Evolutionary conservation across 352 stramenopile species (phyloP).

Genomic region (Phytophthora foliorum): DNA sequence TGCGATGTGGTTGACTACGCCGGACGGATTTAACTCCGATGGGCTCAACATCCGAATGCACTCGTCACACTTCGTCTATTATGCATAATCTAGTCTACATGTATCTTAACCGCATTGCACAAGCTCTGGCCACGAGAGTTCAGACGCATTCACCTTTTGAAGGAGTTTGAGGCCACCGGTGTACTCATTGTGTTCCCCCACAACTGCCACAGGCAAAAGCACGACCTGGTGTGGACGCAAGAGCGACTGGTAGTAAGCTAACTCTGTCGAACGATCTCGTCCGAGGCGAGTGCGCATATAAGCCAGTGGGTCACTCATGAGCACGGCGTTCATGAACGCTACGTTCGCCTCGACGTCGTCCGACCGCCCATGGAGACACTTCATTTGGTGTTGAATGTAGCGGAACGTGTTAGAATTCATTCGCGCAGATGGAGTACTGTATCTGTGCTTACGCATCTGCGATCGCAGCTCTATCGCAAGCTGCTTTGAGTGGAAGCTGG

Average conservation of each 20-base stretch:
- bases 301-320: slow-evolving; percentile 53
- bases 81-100: no score
- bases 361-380: slow-evolving; percentile 27
- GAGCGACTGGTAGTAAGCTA: slow-evolving; percentile 39
- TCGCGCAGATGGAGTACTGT: slow-evolving; percentile 2
- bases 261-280: slow-evolving; percentile 18
- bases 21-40: background rate
- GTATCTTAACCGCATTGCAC: slow-evolving; percentile 37
- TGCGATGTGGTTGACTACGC: no score
- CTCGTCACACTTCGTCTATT: no score
- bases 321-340: slow-evolving; percentile 50
- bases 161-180: slow-evolving; percentile 27
- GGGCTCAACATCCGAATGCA: background rate
- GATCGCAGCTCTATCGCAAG: slow-evolving; percentile 3
- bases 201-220: slow-evolving; percentile 27
- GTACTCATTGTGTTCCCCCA: slow-evolving; percentile 33
- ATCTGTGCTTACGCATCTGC: slow-evolving; percentile 15
- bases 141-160: slow-evolving; percentile 14
- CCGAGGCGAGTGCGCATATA: slow-evolving; percentile 31
- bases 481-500: slow-evolving; percentile 18
- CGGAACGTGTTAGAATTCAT: slow-evolving; percentile 17
- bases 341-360: slow-evolving; percentile 41
- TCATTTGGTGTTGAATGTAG: slow-evolving; percentile 39
- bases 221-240: slow-evolving; percentile 26
- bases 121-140: slow-evolving; percentile 37